Conservation (phyloP, 768 basidiomycete genomes). For the Leccinum subgranulosum region DNA sequence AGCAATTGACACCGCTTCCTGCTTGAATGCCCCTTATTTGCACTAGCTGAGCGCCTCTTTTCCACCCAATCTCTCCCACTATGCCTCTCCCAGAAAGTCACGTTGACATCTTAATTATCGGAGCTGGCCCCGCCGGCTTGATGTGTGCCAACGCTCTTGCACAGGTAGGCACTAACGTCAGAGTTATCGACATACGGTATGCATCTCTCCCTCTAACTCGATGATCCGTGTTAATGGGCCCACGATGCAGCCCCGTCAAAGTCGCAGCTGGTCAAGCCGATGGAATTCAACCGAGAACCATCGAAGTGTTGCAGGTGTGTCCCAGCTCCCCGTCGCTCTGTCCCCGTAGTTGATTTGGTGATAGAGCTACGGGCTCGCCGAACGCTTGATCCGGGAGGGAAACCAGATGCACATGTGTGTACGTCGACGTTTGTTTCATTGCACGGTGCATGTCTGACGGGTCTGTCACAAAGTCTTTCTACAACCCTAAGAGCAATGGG, state of each 20-base stretch:
- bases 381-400: not conserved
- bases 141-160: conserved; percentile 43
- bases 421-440: not conserved
- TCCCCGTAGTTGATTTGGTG: too few species aligned
- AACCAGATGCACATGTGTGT: not conserved
- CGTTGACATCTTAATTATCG: conserved; percentile 41
- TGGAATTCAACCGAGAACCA: not conserved
- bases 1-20: not conserved
- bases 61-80: not conserved
- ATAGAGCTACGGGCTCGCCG: not conserved
- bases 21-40: not conserved
- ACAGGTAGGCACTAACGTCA: conserved; percentile 34
- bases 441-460: not conserved
- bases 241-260: not conserved
- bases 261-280: not conserved
- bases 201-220: not conserved
- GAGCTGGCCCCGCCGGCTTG: conserved; percentile 42
- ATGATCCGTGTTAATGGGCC: not conserved
- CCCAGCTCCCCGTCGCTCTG: not conserved
- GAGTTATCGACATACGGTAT: conserved; percentile 35
- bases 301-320: not conserved
- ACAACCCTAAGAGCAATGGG: not conserved
- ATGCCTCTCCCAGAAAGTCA: conserved; percentile 22
- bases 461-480: not conserved
- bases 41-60: not conserved